Base-by-base conservation (phyloP, 768 basidiomycete species). In the Tulasnella sp. region DNA sequence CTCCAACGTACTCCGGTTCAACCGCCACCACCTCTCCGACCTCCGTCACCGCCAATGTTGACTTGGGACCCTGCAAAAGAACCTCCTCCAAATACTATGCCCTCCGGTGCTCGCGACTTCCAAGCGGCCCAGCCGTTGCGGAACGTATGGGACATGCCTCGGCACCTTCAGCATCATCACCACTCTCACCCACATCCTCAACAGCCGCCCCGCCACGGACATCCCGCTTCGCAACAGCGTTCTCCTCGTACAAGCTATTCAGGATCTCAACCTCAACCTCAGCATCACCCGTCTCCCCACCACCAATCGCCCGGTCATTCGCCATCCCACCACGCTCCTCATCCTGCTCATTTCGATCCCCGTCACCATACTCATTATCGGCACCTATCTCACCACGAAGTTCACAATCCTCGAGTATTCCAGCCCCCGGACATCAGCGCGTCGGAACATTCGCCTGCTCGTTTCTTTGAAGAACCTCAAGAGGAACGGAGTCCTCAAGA, bases 41-140 rank as follows among this genome's bases (percentile, higher is more conserved):
- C 90, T 41, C 83, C 86, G 18, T 94, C 92, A 37, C 92, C 91
- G 78, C 92, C 91, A 1, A 88, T 93, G 85, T 83, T 93, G 50
- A 84, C 89, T n/a, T 96, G 95, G 94, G 94, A 96, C 86, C 91
- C 95, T 14, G 91, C 93, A 24, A 81, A 92, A 24, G 93, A 94
- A 82, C 93, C 94, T 0, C 96, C 96, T 4, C 94, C 96, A 4
- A 91, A 88, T 44, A 87, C 86, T 54, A 86, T 88, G 28, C 91
- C 92, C 28, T 85, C 90, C 40, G 80, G 83, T 24, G 75, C 86
- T 0, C 90, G 88, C 83, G 90, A 89, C 83, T 94, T 93, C 83
- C 82, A 84, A 24, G 85, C 89, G 44, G 90, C 93, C 81, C 92
- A 93, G 0, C 93, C 94, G 85, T 97, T 94, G 85, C 89, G 92